Conservation (phyloP, 179 eudicot genomes). For the Spergularia azorica region DNA sequence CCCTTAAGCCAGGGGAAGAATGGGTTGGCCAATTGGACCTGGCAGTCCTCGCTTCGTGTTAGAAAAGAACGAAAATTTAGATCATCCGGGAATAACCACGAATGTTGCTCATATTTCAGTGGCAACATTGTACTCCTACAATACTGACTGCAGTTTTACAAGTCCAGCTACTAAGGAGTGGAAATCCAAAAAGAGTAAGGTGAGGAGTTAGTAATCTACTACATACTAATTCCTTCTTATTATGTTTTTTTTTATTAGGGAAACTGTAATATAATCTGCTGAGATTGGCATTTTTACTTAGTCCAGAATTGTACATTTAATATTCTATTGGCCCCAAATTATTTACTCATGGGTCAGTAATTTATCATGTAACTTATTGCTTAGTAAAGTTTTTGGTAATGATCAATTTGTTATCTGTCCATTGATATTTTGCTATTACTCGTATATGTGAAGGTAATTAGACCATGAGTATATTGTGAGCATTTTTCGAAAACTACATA, state of each 20-base stretch:
- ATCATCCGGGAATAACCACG: constrained; percentile 14
- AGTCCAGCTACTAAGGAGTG: constrained; percentile 12
- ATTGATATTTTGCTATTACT: no score
- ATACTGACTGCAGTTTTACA: constrained; percentile 22
- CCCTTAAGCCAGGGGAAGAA: constrained; percentile 75
- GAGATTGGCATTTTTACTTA: constrained; percentile 16
- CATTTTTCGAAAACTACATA: no score
- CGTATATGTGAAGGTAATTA: no score
- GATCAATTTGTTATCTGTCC: neutral
- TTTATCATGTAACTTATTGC: constrained; percentile 16
- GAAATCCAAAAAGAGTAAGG: neutral
- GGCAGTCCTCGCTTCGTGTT: constrained; percentile 53
- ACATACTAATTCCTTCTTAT: constrained; percentile 18
- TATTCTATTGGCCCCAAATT: constrained; percentile 15
- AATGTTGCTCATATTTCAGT: constrained; percentile 40
- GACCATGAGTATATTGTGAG: no score
- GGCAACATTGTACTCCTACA: constrained; percentile 29
- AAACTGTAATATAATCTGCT: constrained; percentile 17
- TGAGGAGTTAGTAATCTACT: neutral
- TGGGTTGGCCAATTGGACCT: constrained; percentile 78
- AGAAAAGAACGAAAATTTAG: constrained; percentile 4
- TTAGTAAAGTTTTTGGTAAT: neutral
- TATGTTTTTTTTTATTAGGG: constrained; percentile 1
- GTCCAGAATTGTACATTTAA: constrained; percentile 1
- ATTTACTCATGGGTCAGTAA: constrained; percentile 15